Conservation (phyloP, 129 eudicot genomes). For the Ambrosia artemisiifolia region DNA sequence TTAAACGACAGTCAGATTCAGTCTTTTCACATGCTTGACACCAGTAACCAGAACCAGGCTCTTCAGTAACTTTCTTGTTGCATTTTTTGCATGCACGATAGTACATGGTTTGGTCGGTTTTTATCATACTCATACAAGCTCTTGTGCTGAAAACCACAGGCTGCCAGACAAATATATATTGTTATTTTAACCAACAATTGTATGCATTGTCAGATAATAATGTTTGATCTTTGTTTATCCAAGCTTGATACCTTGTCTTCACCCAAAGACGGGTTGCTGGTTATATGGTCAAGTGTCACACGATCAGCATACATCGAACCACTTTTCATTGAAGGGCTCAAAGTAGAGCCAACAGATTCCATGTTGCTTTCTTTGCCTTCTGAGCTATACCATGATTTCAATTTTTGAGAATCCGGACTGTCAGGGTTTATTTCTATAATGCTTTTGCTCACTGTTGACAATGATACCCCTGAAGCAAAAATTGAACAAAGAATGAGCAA, state of each 20-base stretch:
- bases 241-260: slow-evolving; percentile 60
- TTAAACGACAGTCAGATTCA: slow-evolving; percentile 58
- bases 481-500: neutral
- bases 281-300: slow-evolving; percentile 61
- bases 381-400: slow-evolving; percentile 80
- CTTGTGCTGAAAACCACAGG: slow-evolving; percentile 62
- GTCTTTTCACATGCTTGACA: slow-evolving; percentile 83
- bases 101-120: slow-evolving; percentile 79
- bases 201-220: neutral
- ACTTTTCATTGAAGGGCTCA: slow-evolving; percentile 44
- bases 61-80: slow-evolving; percentile 86
- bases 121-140: slow-evolving; percentile 66
- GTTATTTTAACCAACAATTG: neutral
- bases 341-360: slow-evolving; percentile 69
- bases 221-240: neutral
- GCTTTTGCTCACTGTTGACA: slow-evolving; percentile 70
- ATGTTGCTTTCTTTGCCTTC: slow-evolving; percentile 83
- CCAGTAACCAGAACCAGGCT: slow-evolving; percentile 75
- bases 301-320: slow-evolving; percentile 76
- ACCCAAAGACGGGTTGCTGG: slow-evolving; percentile 67
- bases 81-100: slow-evolving; percentile 93
- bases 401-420: slow-evolving; percentile 66
- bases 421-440: slow-evolving; percentile 64
- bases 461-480: slow-evolving; percentile 59
- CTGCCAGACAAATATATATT: slow-evolving; percentile 31